A percentile compares a stretch with the other conserved stretches of the same genome.
These are phyloP conservation scores for Massariosphaeria phaeospora DNA, from an alignment of 495 filamentous ascomycete species.

Conservation along the genomic window DNA sequence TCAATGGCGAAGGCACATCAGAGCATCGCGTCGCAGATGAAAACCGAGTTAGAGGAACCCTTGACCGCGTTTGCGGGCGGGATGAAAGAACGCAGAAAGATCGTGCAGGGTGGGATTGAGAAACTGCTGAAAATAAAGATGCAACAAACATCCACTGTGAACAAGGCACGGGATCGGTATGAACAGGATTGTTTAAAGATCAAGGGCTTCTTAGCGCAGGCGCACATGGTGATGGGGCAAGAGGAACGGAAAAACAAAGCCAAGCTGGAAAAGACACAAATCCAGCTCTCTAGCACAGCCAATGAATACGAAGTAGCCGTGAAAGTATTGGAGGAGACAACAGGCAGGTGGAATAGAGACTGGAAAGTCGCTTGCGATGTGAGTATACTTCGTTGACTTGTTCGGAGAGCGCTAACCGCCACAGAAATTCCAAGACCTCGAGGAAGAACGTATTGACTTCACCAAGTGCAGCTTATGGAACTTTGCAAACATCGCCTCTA, in stretches of 20 bases:
- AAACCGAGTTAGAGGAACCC: slow-evolving; percentile 93
- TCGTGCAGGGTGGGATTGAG: slow-evolving; percentile 87
- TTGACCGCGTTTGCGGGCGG: slow-evolving; percentile 85
- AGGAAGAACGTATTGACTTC: slow-evolving; percentile 95
- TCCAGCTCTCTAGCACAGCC: slow-evolving; percentile 83
- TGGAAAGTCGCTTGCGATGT: slow-evolving; percentile 96
- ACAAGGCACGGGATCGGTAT: slow-evolving; percentile 92
- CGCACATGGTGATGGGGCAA: slow-evolving; percentile 99
- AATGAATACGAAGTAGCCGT: slow-evolving; percentile 89
- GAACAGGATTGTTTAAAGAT: slow-evolving; percentile 98
- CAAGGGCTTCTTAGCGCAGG: slow-evolving; percentile 96
- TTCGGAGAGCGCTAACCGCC: slow-evolving; percentile 31
- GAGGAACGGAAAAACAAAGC: slow-evolving; percentile 99
- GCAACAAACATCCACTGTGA: slow-evolving; percentile 82
- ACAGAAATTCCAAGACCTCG: slow-evolving; percentile 96
- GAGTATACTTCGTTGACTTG: slow-evolving; percentile 27
- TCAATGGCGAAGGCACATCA: slow-evolving; percentile 90
- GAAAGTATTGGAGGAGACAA: slow-evolving; percentile 92
- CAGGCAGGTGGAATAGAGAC: slow-evolving; percentile 90
- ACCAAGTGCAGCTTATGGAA: slow-evolving; percentile 96
- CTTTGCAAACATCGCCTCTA: slow-evolving; percentile 94
- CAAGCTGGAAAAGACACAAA: slow-evolving; percentile 97
- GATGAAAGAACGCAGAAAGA: slow-evolving; percentile 92
- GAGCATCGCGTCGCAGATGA: slow-evolving; percentile 87
- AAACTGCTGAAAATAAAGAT: slow-evolving; percentile 88